Percentiles rank a stretch among this genome's conserved stretches.
phyloP scores from a whole-genome alignment of 352 stramenopile genomes.

The Halophytophthora polymorphica region DNA sequence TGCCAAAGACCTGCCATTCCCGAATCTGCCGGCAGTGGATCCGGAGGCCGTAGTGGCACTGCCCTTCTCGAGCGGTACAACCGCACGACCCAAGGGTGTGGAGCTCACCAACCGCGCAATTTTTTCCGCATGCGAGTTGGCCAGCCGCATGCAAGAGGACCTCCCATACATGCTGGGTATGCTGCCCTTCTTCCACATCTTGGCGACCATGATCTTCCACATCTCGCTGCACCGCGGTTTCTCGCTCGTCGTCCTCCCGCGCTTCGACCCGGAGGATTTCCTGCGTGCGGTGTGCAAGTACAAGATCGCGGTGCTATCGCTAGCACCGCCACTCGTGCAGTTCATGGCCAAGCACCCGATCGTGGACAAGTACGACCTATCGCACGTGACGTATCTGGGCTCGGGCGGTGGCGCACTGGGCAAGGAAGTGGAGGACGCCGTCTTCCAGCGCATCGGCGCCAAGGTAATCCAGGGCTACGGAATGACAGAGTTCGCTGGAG shows the following conservation, averaged over 20 bases:
- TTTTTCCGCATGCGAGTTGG: constrained; percentile 68
- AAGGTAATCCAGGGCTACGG: constrained; percentile 51
- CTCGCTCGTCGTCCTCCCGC: constrained; percentile 71
- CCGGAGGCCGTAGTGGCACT: constrained; percentile 36
- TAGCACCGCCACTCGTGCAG: constrained; percentile 85
- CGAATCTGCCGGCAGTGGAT: constrained; percentile 19
- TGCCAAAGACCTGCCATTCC: constrained; percentile 20
- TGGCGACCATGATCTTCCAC: constrained; percentile 71
- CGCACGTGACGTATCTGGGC: constrained; percentile 58
- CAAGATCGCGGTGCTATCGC: constrained; percentile 34
- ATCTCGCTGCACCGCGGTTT: constrained; percentile 60
- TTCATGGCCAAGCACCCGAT: constrained; percentile 84
- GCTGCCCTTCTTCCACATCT: constrained; percentile 94
- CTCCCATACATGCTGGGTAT: constrained; percentile 33
- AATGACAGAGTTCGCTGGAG: constrained; percentile 52
- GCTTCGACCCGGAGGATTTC: constrained; percentile 87
- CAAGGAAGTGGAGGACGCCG: constrained; percentile 57
- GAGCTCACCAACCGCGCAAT: constrained; percentile 85
- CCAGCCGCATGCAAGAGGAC: constrained; percentile 33
- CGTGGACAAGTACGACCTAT: constrained; percentile 89
- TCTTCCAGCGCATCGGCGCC: constrained; percentile 55
- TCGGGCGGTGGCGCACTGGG: constrained; percentile 82
- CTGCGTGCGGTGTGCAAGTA: constrained; percentile 75
- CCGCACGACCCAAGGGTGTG: constrained; percentile 86
- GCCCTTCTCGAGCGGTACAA: constrained; percentile 93